A percentile compares a stretch with the other conserved stretches of the same genome.
These are phyloP conservation scores for Shiraia sp. DNA, from an alignment of 2,329 filamentous ascomycete genomes.

Conservation along the genomic window DNA sequence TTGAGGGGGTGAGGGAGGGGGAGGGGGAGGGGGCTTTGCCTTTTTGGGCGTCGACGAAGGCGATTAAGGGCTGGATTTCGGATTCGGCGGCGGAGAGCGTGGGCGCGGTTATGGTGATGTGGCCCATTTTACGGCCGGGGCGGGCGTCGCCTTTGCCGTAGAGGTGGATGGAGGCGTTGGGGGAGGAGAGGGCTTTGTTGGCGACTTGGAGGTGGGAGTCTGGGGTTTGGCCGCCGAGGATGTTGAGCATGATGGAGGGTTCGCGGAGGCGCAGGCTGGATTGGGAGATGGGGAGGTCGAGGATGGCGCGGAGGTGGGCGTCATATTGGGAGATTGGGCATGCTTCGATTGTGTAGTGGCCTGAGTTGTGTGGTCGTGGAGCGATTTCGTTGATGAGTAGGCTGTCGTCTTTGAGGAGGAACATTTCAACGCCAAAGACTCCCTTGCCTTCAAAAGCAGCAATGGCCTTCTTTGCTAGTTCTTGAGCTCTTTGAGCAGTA, in stretches of 20 bases:
- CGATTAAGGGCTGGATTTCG: conserved; percentile 70
- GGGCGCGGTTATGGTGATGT: conserved; percentile 78
- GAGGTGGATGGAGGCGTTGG: conserved; percentile 72
- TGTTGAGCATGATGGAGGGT: conserved; percentile 77
- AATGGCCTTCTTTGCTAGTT: conserved; percentile 78
- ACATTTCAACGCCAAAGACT: conserved; percentile 97
- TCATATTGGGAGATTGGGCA: conserved; percentile 90
- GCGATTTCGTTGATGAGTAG: conserved; percentile 87
- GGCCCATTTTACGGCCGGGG: conserved; percentile 91
- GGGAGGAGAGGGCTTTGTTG: conserved; percentile 60
- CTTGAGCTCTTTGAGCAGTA: conserved; percentile 68
- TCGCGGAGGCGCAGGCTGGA: conserved; percentile 60
- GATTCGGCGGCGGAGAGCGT: conserved; percentile 70
- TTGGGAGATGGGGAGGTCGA: conserved; percentile 63
- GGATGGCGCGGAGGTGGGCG: conserved; percentile 82
- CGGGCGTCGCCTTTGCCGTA: conserved; percentile 88
- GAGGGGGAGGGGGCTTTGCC: conserved; percentile 35
- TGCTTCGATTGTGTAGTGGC: conserved; percentile 93
- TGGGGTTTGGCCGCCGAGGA: conserved; percentile 70
- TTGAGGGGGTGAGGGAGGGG: conserved; percentile 9
- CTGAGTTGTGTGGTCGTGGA: conserved; percentile 84
- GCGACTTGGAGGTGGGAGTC: conserved; percentile 66
- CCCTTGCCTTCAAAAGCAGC: conserved; percentile 82
- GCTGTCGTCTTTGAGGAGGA: conserved; percentile 71
- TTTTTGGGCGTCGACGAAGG: conserved; percentile 62